Conservation (phyloP, 768 basidiomycete species). For the Lactarius hengduanensis region DNA sequence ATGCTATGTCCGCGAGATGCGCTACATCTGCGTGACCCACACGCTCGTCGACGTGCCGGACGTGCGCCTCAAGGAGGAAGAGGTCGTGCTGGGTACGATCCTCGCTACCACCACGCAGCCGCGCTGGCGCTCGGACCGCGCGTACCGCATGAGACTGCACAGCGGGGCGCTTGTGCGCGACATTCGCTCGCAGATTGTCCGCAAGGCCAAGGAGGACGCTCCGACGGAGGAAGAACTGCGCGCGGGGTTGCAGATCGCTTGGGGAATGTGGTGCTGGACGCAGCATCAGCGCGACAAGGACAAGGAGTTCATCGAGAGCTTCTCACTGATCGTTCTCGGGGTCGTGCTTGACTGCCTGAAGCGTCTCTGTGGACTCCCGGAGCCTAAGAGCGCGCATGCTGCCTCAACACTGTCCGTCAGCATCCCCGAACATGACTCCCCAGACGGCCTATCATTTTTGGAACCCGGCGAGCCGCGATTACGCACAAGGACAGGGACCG, state of each 20-base stretch:
- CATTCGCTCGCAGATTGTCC: conserved; percentile 40
- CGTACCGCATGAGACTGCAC: conserved; percentile 63
- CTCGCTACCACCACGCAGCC: conserved; percentile 65
- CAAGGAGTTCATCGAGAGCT: conserved; percentile 48
- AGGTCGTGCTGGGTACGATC: conserved; percentile 76
- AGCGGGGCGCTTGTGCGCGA: conserved; percentile 51
- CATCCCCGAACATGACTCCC: conserved; percentile 19
- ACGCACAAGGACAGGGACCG: conserved; percentile 28
- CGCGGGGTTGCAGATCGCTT: conserved; percentile 50
- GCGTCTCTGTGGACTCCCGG: background rate
- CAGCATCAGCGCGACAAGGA: conserved; percentile 36
- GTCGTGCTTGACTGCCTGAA: conserved; percentile 8
- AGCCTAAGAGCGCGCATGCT: background rate
- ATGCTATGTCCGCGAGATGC: conserved; percentile 61
- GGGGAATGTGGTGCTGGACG: conserved; percentile 65
- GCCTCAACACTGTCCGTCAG: conserved; percentile 15
- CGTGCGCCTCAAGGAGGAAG: conserved; percentile 62
- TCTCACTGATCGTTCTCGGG: conserved; percentile 62
- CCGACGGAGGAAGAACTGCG: conserved; percentile 30
- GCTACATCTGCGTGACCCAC: conserved; percentile 71
- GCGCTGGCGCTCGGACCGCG: conserved; percentile 56
- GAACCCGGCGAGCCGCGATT: conserved; percentile 16
- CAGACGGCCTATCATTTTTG: background rate
- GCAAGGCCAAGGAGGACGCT: background rate
- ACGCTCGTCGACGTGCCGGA: conserved; percentile 58